These are phyloP conservation scores for Epichloe glyceriae DNA, from an alignment of 2,329 filamentous ascomycete species.

Conservation along the genomic window DNA sequence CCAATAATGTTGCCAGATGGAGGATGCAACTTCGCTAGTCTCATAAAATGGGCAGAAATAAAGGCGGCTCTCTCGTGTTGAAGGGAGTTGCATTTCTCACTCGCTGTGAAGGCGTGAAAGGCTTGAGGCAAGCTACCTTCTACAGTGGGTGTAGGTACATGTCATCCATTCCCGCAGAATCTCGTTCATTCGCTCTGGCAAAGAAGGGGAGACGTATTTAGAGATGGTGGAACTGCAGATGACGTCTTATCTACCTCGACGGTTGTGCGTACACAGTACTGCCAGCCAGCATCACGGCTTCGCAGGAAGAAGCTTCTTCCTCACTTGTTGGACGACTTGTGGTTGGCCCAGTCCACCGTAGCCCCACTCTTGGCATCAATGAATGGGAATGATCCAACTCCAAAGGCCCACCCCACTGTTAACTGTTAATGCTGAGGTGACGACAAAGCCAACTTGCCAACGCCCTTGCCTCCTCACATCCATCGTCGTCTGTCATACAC, in stretches of 20 bases:
- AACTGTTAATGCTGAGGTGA: slow-evolving; percentile 6
- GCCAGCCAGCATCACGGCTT: no score
- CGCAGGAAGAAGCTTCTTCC: no score
- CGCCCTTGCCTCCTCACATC: slow-evolving; percentile 1
- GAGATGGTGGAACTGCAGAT: background rate
- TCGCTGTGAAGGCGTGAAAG: background rate
- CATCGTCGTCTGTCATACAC: slow-evolving; percentile 3
- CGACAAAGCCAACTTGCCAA: slow-evolving; percentile 4
- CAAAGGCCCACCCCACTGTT: slow-evolving; percentile 5
- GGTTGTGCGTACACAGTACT: no score
- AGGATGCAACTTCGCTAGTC: no score
- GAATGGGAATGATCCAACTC: background rate
- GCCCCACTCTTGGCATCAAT: background rate
- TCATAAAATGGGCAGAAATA: no score
- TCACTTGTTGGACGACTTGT: no score
- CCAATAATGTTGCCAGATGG: no score
- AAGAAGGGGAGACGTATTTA: background rate
- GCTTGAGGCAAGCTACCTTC: background rate
- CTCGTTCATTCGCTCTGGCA: background rate
- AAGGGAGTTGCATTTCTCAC: no score
- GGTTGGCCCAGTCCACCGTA: no score
- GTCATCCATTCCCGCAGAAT: background rate
- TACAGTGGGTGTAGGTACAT: background rate
- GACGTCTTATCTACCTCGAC: no score
- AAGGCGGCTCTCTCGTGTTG: no score